A percentile compares a stretch with the other conserved stretches of the same genome.
Conservation (phyloP, 2,329 filamentous ascomycete species). For the Venturia aucupariae region DNA sequence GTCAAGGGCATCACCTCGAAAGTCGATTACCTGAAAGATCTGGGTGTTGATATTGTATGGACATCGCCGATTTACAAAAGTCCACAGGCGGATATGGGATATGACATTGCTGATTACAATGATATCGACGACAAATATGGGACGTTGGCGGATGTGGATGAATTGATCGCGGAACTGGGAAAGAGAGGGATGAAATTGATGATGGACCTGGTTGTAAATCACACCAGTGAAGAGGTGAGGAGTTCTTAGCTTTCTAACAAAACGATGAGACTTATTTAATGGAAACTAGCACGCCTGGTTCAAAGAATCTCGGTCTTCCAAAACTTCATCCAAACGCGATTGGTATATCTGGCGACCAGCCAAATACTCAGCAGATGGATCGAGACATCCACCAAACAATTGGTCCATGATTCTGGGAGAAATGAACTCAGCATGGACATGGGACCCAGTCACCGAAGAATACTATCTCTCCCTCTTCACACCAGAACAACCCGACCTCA, state of each 20-base stretch:
- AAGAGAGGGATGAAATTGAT: conserved; percentile 40
- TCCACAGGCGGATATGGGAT: conserved; percentile 46
- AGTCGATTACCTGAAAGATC: conserved; percentile 52
- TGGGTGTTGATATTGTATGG: conserved; percentile 54
- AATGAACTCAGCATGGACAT: conserved; percentile 34
- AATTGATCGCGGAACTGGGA: conserved; percentile 34
- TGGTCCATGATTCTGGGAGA: conserved; percentile 33
- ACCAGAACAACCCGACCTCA: conserved; percentile 38
- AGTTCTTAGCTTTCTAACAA: neutral
- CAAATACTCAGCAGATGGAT: conserved; percentile 44
- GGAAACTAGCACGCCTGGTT: conserved; percentile 48
- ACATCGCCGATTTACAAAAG: conserved; percentile 41
- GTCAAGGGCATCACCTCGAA: conserved; percentile 55
- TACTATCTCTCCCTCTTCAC: conserved; percentile 41
- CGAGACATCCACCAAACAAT: conserved; percentile 50
- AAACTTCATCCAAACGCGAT: conserved; percentile 44
- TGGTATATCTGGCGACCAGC: conserved; percentile 60
- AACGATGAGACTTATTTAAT: neutral
- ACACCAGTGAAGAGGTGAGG: conserved; percentile 31
- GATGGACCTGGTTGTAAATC: conserved; percentile 40
- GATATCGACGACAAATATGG: conserved; percentile 40
- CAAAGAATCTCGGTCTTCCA: conserved; percentile 43
- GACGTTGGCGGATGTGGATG: conserved; percentile 36
- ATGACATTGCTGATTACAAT: conserved; percentile 40
- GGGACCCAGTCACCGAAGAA: conserved; percentile 37